Percentiles rank a stretch among this genome's conserved stretches.
These are phyloP conservation scores for Phragmites australis DNA, from an alignment of 176 grass and related monocot genomes.

Conservation along the genomic window DNA sequence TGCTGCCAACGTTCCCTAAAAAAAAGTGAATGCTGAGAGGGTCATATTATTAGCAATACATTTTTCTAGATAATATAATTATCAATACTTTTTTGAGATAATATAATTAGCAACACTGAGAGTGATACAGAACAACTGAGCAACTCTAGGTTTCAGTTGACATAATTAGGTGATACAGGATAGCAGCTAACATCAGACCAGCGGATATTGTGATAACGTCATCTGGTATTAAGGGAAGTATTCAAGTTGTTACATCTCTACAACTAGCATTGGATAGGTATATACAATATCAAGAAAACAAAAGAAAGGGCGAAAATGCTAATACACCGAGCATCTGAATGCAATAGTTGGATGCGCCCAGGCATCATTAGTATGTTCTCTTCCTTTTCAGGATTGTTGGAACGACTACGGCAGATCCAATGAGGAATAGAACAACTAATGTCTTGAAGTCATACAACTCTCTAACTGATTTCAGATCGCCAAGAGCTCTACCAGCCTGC, in stretches of 20 bases:
- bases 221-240: conserved; percentile 37
- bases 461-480: conserved; percentile 82
- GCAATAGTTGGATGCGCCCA: conserved; percentile 17
- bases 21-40: neutral
- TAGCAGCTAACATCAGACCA: neutral
- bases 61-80: neutral
- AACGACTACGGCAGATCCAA: conserved; percentile 74
- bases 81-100: neutral
- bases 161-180: neutral
- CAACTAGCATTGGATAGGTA: conserved; percentile 46
- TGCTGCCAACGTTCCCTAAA: too few relatives aligned
- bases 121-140: neutral
- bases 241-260: conserved; percentile 53
- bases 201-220: neutral
- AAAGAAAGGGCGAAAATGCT: neutral
- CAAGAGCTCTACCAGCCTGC: conserved; percentile 87
- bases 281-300: conserved; percentile 50
- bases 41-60: neutral
- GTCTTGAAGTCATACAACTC: conserved; percentile 96
- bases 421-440: conserved; percentile 81
- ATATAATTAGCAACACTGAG: neutral
- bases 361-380: conserved; percentile 73
- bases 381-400: conserved; percentile 92
- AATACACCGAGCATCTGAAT: conserved; percentile 25
- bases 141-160: too few relatives aligned